These are phyloP conservation scores for Gossypium davidsonii DNA, from an alignment of 441 rosid genomes.

Conservation along the genomic window DNA sequence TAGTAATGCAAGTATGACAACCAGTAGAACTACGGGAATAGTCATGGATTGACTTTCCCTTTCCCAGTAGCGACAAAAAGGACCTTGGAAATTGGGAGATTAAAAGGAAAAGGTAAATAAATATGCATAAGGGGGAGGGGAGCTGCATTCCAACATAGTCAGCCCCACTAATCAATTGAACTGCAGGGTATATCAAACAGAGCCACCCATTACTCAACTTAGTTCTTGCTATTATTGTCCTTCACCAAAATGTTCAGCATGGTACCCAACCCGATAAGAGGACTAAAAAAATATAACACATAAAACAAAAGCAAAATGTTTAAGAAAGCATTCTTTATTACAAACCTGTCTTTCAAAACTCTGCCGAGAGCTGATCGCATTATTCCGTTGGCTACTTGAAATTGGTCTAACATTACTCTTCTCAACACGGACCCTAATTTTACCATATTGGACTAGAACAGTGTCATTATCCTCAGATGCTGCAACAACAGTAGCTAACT, in stretches of 20 bases:
- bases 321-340: not conserved
- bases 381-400: constrained; percentile 24
- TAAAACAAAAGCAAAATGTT: not conserved
- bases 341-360: constrained; percentile 47
- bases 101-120: not conserved
- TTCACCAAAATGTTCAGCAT: not conserved
- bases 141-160: not conserved
- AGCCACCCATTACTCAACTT: not conserved
- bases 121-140: not conserved
- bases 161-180: not conserved
- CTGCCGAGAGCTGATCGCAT: constrained; percentile 22
- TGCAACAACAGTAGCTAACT: constrained; percentile 70
- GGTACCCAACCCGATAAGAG: not conserved
- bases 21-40: not conserved
- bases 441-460: constrained; percentile 73
- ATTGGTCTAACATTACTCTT: constrained; percentile 47
- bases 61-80: not conserved
- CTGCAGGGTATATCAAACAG: not conserved
- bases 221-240: not conserved
- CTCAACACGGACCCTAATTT: constrained; percentile 68
- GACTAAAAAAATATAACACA: not conserved
- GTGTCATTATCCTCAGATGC: constrained; percentile 57
- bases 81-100: not conserved
- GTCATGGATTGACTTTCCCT: not conserved
- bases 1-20: not conserved